phyloP scores from a whole-genome alignment of 208 protist genomes.

The Acanthamoeba castellanii region DNA sequence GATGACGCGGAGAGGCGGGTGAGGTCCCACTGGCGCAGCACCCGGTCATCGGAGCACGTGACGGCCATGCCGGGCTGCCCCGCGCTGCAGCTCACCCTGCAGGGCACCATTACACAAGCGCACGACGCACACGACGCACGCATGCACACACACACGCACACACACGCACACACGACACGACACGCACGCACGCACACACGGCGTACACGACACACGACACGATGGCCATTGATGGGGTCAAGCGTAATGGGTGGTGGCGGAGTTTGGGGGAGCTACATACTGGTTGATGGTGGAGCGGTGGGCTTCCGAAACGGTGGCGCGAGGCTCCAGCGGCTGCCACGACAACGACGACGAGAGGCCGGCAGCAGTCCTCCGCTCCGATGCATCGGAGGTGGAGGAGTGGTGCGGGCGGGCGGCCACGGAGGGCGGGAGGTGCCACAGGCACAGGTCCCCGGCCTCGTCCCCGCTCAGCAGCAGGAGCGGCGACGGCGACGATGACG shows the following conservation, averaged over 20 bases:
- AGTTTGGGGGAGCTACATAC: neutral
- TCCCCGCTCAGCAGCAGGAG: neutral
- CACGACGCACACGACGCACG: no score
- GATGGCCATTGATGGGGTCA: neutral
- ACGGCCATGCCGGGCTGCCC: neutral
- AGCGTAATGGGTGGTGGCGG: neutral
- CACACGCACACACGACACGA: neutral
- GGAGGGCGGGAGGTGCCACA: neutral
- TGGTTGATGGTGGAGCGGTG: neutral
- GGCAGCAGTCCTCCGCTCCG: neutral
- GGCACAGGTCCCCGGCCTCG: neutral
- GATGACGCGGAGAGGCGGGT: neutral
- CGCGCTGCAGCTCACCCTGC: neutral
- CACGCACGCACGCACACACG: neutral
- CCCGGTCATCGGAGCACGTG: neutral
- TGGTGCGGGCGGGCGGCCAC: neutral
- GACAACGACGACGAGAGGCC: neutral
- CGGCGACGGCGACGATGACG: neutral
- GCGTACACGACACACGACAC: neutral
- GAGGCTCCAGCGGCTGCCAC: neutral
- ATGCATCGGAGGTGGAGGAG: neutral
- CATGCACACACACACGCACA: neutral
- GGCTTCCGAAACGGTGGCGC: neutral
- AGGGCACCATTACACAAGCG: neutral
- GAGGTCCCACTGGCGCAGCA: neutral